These are phyloP conservation scores for Saururus chinensis DNA, from an alignment of 164 flowering plant species.

Conservation along the genomic window DNA sequence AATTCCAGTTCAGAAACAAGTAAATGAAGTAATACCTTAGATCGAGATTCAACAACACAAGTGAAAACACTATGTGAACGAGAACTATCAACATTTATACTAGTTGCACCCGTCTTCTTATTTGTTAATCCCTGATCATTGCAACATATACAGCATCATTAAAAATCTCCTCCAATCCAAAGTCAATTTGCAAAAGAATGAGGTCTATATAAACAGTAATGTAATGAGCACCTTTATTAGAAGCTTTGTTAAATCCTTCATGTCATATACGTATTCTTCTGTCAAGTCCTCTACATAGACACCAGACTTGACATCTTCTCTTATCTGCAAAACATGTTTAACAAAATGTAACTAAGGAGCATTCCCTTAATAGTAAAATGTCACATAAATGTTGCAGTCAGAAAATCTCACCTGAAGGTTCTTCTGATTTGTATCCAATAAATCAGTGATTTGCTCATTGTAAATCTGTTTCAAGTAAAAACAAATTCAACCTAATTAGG, in stretches of 20 bases:
- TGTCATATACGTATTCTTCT: constrained; percentile 60
- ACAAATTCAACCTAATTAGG: background rate
- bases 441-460: constrained; percentile 96
- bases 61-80: constrained; percentile 98
- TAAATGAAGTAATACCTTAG: constrained; percentile 57
- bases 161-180: background rate
- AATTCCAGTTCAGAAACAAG: background rate
- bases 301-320: constrained; percentile 94
- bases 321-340: constrained; percentile 34
- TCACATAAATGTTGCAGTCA: background rate
- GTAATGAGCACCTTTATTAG: constrained; percentile 46
- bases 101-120: constrained; percentile 81
- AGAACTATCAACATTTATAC: constrained; percentile 92
- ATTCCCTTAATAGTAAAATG: background rate
- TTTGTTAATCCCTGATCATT: constrained; percentile 72
- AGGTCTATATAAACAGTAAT: too few relatives aligned
- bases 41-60: constrained; percentile 85
- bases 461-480: constrained; percentile 52
- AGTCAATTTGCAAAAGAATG: too few relatives aligned
- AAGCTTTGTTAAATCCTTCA: constrained; percentile 63
- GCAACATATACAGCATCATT: background rate
- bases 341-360: background rate
- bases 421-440: constrained; percentile 72
- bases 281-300: constrained; percentile 91
- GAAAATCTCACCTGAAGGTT: constrained; percentile 59